Evolutionary conservation across 371 early-diverging fungal genomes (phyloP).

Genomic region (Apophysomyces sp.): DNA sequence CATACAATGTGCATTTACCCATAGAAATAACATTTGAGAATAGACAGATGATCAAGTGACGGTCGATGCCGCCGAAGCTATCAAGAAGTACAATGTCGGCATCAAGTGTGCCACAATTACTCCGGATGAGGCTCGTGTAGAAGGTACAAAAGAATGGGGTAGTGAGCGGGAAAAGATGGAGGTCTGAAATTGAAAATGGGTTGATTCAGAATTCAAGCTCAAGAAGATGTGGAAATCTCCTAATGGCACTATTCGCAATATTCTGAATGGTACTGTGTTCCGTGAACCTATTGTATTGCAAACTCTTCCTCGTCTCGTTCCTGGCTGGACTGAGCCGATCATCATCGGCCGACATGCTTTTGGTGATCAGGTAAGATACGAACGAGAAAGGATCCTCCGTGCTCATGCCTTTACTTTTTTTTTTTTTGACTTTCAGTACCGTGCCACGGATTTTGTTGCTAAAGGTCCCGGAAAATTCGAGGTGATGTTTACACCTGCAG

Average conservation of each 20-base stretch:
- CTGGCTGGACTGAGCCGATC: slow-evolving; percentile 95
- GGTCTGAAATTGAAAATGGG: neutral
- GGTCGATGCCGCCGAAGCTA: slow-evolving; percentile 94
- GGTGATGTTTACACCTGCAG: slow-evolving; percentile 84
- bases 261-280: slow-evolving; percentile 96
- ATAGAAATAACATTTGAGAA: neutral
- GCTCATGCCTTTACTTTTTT: neutral
- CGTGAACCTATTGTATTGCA: slow-evolving; percentile 94
- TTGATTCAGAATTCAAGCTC: slow-evolving; percentile 80
- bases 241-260: slow-evolving; percentile 97
- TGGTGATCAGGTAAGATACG: slow-evolving; percentile 83
- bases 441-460: slow-evolving; percentile 91
- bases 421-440: slow-evolving; percentile 66
- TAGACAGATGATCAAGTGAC: slow-evolving; percentile 96
- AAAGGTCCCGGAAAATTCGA: slow-evolving; percentile 89
- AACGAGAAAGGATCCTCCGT: neutral
- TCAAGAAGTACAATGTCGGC: slow-evolving; percentile 95
- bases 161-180: neutral
- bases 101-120: slow-evolving; percentile 99
- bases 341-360: slow-evolving; percentile 96
- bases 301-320: slow-evolving; percentile 89
- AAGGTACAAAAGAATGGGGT: slow-evolving; percentile 49
- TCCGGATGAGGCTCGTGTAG: slow-evolving; percentile 95
- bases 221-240: slow-evolving; percentile 97
- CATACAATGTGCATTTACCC: neutral